Percentiles rank a stretch among this genome's conserved stretches.
These are phyloP conservation scores for Suhomyces choctaworum DNA, from an alignment of 1,139 yeast genomes.

Conservation along the genomic window DNA sequence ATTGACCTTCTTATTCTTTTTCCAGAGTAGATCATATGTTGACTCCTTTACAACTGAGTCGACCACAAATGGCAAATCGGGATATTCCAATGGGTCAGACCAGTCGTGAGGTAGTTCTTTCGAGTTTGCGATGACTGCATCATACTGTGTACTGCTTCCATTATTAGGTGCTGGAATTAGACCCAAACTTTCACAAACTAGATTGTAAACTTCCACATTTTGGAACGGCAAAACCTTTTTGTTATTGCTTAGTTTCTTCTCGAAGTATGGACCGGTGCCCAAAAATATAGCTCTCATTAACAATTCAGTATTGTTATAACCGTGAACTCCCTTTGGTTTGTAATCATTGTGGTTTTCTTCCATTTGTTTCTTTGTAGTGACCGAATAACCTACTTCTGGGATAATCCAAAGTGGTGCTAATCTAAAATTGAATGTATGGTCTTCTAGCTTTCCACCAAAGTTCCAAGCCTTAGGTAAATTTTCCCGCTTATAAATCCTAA, in stretches of 20 bases:
- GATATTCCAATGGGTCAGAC: conserved; percentile 57
- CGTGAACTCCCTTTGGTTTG: conserved; percentile 76
- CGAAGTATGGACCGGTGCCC: conserved; percentile 79
- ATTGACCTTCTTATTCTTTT: conserved; percentile 12
- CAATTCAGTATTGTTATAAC: conserved; percentile 73
- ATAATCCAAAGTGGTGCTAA: conserved; percentile 85
- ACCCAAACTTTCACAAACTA: conserved; percentile 68
- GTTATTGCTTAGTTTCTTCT: conserved; percentile 23
- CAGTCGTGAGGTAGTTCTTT: conserved; percentile 50
- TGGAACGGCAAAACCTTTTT: conserved; percentile 60
- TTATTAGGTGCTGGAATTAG: conserved; percentile 60
- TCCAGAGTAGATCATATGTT: conserved; percentile 53
- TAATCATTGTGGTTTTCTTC: conserved; percentile 50
- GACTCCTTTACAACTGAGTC: conserved; percentile 49
- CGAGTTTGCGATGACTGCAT: conserved; percentile 21
- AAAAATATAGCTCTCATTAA: conserved; percentile 82
- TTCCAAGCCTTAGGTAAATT: conserved; percentile 65
- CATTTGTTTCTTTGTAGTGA: conserved; percentile 65
- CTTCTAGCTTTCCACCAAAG: conserved; percentile 54
- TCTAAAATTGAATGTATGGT: conserved; percentile 53
- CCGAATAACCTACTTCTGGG: conserved; percentile 77
- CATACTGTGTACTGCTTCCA: conserved; percentile 41
- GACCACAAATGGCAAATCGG: conserved; percentile 54
- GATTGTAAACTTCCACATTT: conserved; percentile 71
- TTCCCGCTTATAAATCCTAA: conserved; percentile 52